Evolutionary conservation across 2,329 filamentous ascomycete genomes (phyloP), one percentile per base, ranked within the genome.

Genomic region (Pochonia chlamydosporia): DNA sequence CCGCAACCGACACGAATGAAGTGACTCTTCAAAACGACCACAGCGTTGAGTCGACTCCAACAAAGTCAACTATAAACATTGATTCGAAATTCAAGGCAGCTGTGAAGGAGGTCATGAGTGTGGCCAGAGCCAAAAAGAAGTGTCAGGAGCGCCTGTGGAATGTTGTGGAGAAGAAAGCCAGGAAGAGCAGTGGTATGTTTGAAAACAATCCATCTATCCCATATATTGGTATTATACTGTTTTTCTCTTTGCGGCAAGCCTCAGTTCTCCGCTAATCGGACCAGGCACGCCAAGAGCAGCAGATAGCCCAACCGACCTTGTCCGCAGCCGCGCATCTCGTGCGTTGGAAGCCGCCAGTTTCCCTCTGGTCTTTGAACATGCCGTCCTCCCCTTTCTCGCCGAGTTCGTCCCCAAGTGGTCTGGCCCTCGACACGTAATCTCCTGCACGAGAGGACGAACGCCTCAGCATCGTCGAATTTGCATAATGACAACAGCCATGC

Each of bases 321-420:
- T 59, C 10, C 49, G 57, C 48, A 56, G 51, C 33, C 60, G 56
- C 25, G 59, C 56, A 9, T 59, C 59, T 3, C 59, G 54, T 13
- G 52, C 60, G 11, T 40, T 64, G 35, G 69, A 71, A 26, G 56
- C 56, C 1, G 59, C 63, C 1, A 65, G 56, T 46, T 73, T 73
- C 45, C 63, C 69, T 0, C 46, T 72, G 1, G 51, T 71, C 4
- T 73, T 69, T 59, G 70, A 73, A 43, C 69, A 73, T 36, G 60
- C 63, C 9, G 58, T 73, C 2, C 64, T 73, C 1, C 70, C 71
- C 3, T 73, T 73, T 47, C 59, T 73, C 1, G 53, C 63, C 42
- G 65, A 70, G 37, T 66, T 70, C 44, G 53, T 73, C 25, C 69
- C 69, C 2, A 63, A 62, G 28, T 72, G 68, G 69, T 63, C 68